Base-by-base conservation (phyloP, 2,329 filamentous ascomycete species). In the Cercospora brassicicola region DNA sequence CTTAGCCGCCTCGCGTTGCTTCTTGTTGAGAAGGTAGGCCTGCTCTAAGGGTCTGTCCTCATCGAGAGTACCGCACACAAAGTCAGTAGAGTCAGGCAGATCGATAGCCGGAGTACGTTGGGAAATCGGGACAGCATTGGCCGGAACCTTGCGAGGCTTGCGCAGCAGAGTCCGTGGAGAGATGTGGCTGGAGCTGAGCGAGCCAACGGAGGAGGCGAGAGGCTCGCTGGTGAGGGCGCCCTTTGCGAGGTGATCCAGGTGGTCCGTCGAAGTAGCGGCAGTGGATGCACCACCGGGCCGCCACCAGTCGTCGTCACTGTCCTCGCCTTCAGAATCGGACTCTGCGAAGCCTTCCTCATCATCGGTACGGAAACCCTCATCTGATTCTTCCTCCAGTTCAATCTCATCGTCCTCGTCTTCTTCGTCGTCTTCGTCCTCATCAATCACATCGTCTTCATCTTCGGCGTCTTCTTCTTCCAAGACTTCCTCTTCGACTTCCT, bases 61-160 rank as follows among this genome's bases (percentile, higher is more conserved):
- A 73, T 99, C 95, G 20, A 99, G 85, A 0, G 95, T 99, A 67
- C 95, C 95, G 76, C 95, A 98, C n/a, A 99, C 95, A 73, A 99
- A 99, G 79, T 99, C 95, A 13, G 95, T 98, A 80, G 94, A 97
- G 79, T 99, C 95, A 1, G 95, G 95, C 10, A 99, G 84, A 77
- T 97, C 93, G 2, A 92, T 92, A 3, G 73, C 71, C 11, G 73
- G 69, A 4, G 71, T 61, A 13, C 73, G 71, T 7, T 71, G 69
- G 23, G 67, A 67, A 59, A 75, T 76, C 0, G 74, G 60, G 13
- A 85, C 84, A 48, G 82, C 83, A 53, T 78, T 83, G 4, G 68
- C 55, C 6, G 39, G 65, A 31, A 57, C 59, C 53, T 71, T 73
- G 59, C 59, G 63, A 53, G 65, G 23, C 36, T 67, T 69, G n/a